Conservation (phyloP, 2,329 filamentous ascomycete species). For the Trichophyton schoenleinii region DNA sequence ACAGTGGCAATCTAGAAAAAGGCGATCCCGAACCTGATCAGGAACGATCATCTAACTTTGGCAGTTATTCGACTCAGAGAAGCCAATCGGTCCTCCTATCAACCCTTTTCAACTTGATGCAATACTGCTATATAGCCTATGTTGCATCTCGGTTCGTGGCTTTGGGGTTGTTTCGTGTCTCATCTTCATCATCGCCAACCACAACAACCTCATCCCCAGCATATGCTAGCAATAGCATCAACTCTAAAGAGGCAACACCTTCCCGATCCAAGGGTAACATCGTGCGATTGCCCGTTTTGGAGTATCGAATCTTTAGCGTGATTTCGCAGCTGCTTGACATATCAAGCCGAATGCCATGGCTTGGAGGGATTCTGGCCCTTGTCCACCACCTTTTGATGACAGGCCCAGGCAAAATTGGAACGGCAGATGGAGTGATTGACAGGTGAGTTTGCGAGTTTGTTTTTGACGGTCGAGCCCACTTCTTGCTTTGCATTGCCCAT, state of each 20-base stretch:
- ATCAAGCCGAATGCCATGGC: slow-evolving; percentile 78
- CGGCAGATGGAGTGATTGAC: slow-evolving; percentile 67
- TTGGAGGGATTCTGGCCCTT: slow-evolving; percentile 61
- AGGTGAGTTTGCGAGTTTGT: slow-evolving; percentile 55
- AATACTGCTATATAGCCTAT: slow-evolving; percentile 41
- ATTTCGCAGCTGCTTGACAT: slow-evolving; percentile 61
- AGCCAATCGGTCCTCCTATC: slow-evolving; percentile 26
- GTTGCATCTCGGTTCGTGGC: slow-evolving; percentile 55
- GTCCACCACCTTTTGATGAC: slow-evolving; percentile 59
- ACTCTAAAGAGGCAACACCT: slow-evolving; percentile 8
- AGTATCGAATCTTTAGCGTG: slow-evolving; percentile 67
- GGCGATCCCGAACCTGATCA: slow-evolving; percentile 12
- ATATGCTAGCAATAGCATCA: not conserved
- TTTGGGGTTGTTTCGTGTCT: slow-evolving; percentile 52
- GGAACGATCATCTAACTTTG: slow-evolving; percentile 4
- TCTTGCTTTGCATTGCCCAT: slow-evolving; percentile 11
- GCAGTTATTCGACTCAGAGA: slow-evolving; percentile 17
- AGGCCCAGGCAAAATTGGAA: slow-evolving; percentile 64
- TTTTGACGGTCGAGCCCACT: slow-evolving; percentile 5
- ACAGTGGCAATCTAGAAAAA: not conserved
- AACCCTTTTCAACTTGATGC: slow-evolving; percentile 41
- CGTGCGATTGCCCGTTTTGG: slow-evolving; percentile 51
- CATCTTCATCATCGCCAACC: slow-evolving; percentile 30
- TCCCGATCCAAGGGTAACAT: slow-evolving; percentile 21
- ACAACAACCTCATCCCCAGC: slow-evolving; percentile 35